Base-by-base conservation (phyloP, 1,284 basidiomycete genomes). In the Heterobasidion occidentale region DNA sequence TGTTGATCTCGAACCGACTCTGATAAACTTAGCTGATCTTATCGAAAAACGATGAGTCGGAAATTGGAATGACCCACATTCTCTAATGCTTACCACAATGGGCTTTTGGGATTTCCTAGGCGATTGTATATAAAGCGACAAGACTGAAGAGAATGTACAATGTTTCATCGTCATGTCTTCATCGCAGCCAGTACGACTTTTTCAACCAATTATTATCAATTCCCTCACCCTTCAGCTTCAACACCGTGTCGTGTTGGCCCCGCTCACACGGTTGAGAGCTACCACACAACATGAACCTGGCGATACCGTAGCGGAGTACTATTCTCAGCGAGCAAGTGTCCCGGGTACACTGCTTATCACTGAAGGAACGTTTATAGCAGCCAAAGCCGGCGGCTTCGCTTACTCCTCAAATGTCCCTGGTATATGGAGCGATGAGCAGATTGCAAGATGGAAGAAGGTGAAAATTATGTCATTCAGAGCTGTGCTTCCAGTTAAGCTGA, bases 301-400 rank as follows among this genome's bases (percentile, higher is more conserved):
- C 12, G 67, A 70, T 17, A 59, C 74, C 11, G 68, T 66, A 14
- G 63, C 68, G 19, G 71, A 74, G 46, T 80, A 82, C 64, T 82
- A 81, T 64, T 57, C 63, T 0, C 80, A 81, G 61, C 70, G 79
- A 9, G 75, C 71, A 1, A 67, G 64, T 36, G 62, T 61, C 0
- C 72, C 74, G 0, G 80, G 79, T 0, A 76, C 77, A 0, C 64
- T 82, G 6, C 64, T 82, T 27, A 76, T 82, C 56, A 68, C 76
- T 3, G 80, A 82, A 63, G 78, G 67, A 0, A 77, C 75, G 0
- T 66, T 74, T 59, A 75, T 81, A 53, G 64, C 68, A 11, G 57
- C 68, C 7, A 65, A 70, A 52, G 75, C 73, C 0, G 74, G 71
- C 7, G 77, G 77, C 3, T 65, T 63, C 14, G 36, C 17, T 47